phyloP scores from a whole-genome alignment of 177 flowering plant genomes.

The Vitis hybrid region DNA sequence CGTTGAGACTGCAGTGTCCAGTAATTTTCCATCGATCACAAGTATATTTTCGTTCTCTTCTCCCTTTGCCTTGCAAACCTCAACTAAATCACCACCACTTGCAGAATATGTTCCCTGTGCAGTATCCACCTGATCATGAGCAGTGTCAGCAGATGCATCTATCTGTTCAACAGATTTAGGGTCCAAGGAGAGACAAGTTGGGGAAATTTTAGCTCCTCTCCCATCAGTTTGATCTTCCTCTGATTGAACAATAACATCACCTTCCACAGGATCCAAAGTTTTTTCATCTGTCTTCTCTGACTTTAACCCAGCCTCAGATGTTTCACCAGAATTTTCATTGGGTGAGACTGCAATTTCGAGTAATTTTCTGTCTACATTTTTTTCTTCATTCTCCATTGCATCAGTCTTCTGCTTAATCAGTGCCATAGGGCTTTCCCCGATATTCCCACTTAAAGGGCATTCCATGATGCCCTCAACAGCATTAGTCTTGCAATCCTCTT shows the following conservation, averaged over 20 bases:
- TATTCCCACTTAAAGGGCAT: conserved; percentile 4
- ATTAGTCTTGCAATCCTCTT: conserved; percentile 6
- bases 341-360: conserved; percentile 3
- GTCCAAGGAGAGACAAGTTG: conserved; percentile 8
- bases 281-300: conserved; percentile 8
- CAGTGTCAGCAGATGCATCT: conserved; percentile 10
- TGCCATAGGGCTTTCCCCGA: conserved; percentile 1
- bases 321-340: conserved; percentile 5
- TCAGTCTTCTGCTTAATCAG: conserved; percentile 10
- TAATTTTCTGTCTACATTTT: conserved; percentile 2
- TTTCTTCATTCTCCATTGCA: conserved; percentile 12
- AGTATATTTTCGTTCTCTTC: conserved; percentile 15
- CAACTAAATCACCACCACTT: conserved; percentile 14
- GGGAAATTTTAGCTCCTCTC: neutral
- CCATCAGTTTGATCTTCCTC: conserved; percentile 15
- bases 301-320: conserved; percentile 14
- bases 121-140: conserved; percentile 14
- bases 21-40: neutral
- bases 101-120: conserved; percentile 10
- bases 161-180: conserved; percentile 14
- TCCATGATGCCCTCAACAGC: conserved; percentile 4
- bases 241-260: conserved; percentile 6
- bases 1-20: conserved; percentile 1
- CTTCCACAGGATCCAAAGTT: conserved; percentile 1
- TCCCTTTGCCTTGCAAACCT: conserved; percentile 8